A percentile compares a stretch with the other conserved stretches of the same genome.
Evolutionary conservation across 2,329 filamentous ascomycete species (phyloP).

Genomic region (Fusarium floridanum): DNA sequence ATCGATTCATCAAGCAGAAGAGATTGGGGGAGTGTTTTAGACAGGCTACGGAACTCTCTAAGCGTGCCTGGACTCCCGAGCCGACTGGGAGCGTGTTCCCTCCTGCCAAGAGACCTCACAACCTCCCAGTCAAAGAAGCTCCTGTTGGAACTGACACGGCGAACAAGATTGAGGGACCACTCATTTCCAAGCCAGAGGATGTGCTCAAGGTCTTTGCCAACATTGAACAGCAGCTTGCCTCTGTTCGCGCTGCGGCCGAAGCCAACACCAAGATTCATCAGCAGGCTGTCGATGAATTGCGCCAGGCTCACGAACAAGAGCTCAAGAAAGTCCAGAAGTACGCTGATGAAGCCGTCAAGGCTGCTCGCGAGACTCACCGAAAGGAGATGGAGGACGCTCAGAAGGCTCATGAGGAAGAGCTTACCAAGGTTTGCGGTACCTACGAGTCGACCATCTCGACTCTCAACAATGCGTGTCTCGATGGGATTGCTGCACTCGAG

Average conservation of each 20-base stretch:
- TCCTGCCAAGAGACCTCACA: background rate
- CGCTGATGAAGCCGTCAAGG: background rate
- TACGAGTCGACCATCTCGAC: slow-evolving; percentile 1
- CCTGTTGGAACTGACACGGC: background rate
- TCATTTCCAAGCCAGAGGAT: background rate
- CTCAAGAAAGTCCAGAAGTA: background rate
- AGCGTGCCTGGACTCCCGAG: slow-evolving; percentile 1
- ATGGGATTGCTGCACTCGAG: background rate
- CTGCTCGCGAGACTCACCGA: background rate
- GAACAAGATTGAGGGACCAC: background rate
- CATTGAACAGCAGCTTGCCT: slow-evolving; percentile 1
- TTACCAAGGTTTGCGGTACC: background rate
- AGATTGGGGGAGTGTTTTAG: background rate
- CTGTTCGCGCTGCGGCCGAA: slow-evolving; percentile 4
- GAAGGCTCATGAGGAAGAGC: background rate
- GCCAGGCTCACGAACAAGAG: background rate
- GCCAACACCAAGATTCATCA: background rate
- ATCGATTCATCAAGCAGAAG: background rate
- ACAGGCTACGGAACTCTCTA: background rate
- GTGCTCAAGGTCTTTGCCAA: background rate
- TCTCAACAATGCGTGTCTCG: background rate
- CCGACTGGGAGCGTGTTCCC: background rate
- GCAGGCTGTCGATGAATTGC: background rate
- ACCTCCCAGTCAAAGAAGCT: background rate
- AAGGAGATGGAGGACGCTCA: background rate